Evolutionary conservation across 176 grass and related monocot genomes (phyloP).

Genomic region (Zoysia pacifica): DNA sequence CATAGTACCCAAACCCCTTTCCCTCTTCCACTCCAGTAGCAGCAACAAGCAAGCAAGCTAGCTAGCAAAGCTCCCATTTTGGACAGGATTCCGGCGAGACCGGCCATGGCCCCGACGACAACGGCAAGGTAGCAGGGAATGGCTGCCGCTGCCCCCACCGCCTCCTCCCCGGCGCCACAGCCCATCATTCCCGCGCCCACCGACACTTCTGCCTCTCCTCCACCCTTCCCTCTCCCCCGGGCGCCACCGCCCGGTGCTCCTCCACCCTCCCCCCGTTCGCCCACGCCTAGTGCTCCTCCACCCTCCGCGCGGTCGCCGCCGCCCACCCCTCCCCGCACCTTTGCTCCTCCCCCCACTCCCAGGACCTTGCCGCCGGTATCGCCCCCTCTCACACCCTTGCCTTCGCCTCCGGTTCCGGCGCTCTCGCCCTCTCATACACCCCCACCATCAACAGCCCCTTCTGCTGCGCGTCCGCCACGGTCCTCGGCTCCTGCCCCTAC

Average conservation of each 20-base stretch:
- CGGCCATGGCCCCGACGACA: neutral
- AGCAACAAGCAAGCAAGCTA: neutral
- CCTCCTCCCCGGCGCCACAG: conserved; percentile 37
- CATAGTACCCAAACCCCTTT: neutral
- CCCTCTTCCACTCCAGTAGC: neutral
- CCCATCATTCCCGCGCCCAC: conserved; percentile 49
- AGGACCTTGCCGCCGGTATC: neutral
- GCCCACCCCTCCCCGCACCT: neutral
- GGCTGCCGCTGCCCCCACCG: conserved; percentile 15
- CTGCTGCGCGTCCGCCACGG: conserved; percentile 9
- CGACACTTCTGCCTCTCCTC: conserved; percentile 9
- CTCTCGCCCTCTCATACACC: neutral
- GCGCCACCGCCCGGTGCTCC: conserved; percentile 22
- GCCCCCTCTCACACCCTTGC: neutral
- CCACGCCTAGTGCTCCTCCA: conserved; percentile 3
- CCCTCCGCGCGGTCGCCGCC: neutral
- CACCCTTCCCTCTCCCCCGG: neutral
- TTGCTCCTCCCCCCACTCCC: conserved; percentile 17
- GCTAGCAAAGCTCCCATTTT: neutral
- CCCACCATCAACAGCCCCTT: conserved; percentile 14
- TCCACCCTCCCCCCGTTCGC: neutral
- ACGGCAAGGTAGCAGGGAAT: neutral
- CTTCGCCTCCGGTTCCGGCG: neutral
- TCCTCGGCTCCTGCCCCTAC: conserved; percentile 42
- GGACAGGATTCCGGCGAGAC: neutral